These are phyloP conservation scores for Alternaria arborescens DNA, from an alignment of 2,329 filamentous ascomycete genomes.

Conservation along the genomic window DNA sequence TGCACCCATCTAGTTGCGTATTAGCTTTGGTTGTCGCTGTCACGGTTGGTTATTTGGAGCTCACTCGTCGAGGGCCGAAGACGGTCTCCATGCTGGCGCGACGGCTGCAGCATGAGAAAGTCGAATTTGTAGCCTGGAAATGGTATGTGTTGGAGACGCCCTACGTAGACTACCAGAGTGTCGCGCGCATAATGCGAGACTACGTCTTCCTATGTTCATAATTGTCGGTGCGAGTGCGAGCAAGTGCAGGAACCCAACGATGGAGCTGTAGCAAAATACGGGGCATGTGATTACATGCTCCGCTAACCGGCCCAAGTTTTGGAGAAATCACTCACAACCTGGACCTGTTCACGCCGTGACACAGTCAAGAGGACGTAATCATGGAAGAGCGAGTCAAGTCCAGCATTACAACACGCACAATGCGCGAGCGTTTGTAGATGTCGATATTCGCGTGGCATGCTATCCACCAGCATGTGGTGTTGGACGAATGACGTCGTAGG, in stretches of 20 bases:
- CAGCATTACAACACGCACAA: background rate
- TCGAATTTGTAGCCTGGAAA: constrained; percentile 9
- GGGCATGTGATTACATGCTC: constrained; percentile 23
- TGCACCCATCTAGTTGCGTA: constrained; percentile 78
- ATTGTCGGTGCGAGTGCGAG: constrained; percentile 26
- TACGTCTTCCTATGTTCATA: constrained; percentile 26
- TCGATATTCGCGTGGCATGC: background rate
- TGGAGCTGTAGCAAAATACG: constrained; percentile 13
- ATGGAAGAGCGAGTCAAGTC: background rate
- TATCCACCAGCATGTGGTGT: background rate
- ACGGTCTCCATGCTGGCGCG: constrained; percentile 66
- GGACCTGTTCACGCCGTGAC: constrained; percentile 3
- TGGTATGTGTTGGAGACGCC: constrained; percentile 20
- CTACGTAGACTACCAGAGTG: background rate
- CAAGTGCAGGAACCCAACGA: constrained; percentile 21
- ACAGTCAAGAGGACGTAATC: background rate
- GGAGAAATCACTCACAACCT: constrained; percentile 10
- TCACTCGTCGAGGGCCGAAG: constrained; percentile 68
- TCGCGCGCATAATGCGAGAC: constrained; percentile 14
- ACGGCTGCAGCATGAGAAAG: constrained; percentile 39
- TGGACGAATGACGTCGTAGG: constrained; percentile 25
- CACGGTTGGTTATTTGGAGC: constrained; percentile 16
- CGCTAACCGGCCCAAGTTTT: constrained; percentile 11
- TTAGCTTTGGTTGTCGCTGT: background rate
- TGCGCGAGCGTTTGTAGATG: background rate